These are phyloP conservation scores for Streptanthus diversifolius DNA, from an alignment of 345 rosid genomes.

Conservation along the genomic window DNA sequence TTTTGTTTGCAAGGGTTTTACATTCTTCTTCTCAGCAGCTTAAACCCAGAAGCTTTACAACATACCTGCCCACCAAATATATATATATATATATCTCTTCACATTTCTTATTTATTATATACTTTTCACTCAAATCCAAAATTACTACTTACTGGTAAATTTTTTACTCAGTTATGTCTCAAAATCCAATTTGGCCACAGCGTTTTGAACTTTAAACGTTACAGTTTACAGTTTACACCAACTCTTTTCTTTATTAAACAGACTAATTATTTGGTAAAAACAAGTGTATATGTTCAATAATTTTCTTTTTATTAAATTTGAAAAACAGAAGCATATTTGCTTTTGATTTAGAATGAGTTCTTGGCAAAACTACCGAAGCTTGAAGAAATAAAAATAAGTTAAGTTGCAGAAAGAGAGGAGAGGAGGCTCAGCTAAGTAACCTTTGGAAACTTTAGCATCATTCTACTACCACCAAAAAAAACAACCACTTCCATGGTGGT, in stretches of 20 bases:
- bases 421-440: constrained; percentile 32
- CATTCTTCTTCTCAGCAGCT: constrained; percentile 11
- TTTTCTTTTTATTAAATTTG: neutral
- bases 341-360: neutral
- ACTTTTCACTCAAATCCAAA: neutral
- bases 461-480: constrained; percentile 26
- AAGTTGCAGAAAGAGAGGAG: neutral
- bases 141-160: neutral
- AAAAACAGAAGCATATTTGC: neutral
- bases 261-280: too few species aligned
- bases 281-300: too few species aligned
- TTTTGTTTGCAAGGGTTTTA: neutral
- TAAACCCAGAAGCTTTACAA: constrained; percentile 17
- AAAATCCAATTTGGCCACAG: too few species aligned
- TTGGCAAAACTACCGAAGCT: neutral
- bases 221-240: too few species aligned
- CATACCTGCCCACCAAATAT: constrained; percentile 1
- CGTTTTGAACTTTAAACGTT: too few species aligned
- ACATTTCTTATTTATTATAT: too few species aligned
- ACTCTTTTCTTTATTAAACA: too few species aligned
- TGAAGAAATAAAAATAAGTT: neutral
- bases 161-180: too few species aligned
- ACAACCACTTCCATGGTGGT: neutral
- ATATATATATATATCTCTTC: neutral
- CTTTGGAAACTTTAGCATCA: constrained; percentile 32